These are phyloP conservation scores for Ogataea trehaloabstinens DNA, from an alignment of 805 yeast genomes.

Conservation along the genomic window DNA sequence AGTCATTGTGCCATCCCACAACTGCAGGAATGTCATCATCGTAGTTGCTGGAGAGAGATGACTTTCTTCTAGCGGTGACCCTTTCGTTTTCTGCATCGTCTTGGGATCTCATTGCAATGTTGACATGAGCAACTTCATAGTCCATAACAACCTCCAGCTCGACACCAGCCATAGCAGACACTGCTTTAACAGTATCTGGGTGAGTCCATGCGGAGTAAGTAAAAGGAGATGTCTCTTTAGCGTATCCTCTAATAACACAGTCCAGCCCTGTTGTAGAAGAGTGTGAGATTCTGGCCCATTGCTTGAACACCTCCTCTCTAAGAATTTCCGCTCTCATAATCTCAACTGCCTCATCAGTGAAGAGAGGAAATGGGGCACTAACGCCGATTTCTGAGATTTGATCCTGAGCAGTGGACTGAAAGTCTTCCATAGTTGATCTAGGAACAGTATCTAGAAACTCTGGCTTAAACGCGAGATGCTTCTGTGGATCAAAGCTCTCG, in stretches of 20 bases:
- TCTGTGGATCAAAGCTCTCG: slow-evolving; percentile 37
- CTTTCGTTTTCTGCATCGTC: slow-evolving; percentile 34
- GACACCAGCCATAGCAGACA: slow-evolving; percentile 58
- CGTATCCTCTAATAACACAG: slow-evolving; percentile 50
- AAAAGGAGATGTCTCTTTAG: slow-evolving; percentile 46
- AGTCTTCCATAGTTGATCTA: slow-evolving; percentile 47
- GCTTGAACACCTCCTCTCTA: slow-evolving; percentile 42
- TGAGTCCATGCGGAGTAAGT: slow-evolving; percentile 57
- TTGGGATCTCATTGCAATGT: slow-evolving; percentile 44
- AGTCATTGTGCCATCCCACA: slow-evolving; percentile 62
- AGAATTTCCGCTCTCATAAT: slow-evolving; percentile 58
- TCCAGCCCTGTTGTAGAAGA: slow-evolving; percentile 50
- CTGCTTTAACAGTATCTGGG: slow-evolving; percentile 52
- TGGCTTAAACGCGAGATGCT: slow-evolving; percentile 37
- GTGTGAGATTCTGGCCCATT: slow-evolving; percentile 42
- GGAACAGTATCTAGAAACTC: slow-evolving; percentile 35
- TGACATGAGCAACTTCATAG: slow-evolving; percentile 55
- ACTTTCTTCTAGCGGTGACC: slow-evolving; percentile 22
- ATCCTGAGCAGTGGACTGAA: slow-evolving; percentile 42
- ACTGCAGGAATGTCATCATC: slow-evolving; percentile 48
- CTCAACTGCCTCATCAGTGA: slow-evolving; percentile 57
- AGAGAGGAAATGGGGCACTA: slow-evolving; percentile 58
- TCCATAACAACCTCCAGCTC: slow-evolving; percentile 55
- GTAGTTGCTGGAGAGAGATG: slow-evolving; percentile 21
- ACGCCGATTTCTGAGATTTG: slow-evolving; percentile 58